Conservation (phyloP, 2,329 filamentous ascomycete species). For the Fusarium kyushuense region DNA sequence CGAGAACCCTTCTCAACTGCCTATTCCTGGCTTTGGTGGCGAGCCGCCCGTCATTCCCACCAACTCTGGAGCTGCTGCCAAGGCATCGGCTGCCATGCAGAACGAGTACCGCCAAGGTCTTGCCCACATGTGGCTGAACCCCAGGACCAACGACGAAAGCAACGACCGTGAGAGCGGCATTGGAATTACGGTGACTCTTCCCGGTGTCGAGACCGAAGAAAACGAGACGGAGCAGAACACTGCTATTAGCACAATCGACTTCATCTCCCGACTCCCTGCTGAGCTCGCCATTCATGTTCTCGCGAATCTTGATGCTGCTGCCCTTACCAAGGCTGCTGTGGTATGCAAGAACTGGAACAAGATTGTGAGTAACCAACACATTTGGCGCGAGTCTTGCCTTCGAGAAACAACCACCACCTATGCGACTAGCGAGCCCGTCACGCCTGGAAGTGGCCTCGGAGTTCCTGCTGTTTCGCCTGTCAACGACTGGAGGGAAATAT, state of each 20-base stretch:
- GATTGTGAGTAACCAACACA: constrained; percentile 64
- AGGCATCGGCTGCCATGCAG: constrained; percentile 70
- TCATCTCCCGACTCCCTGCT: constrained; percentile 65
- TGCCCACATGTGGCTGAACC: constrained; percentile 59
- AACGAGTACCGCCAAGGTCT: constrained; percentile 61
- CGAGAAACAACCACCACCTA: constrained; percentile 71
- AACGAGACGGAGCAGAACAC: constrained; percentile 52
- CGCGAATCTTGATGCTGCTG: constrained; percentile 65
- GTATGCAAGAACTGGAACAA: constrained; percentile 66
- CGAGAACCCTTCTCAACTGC: constrained; percentile 50
- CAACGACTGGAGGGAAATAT: constrained; percentile 89
- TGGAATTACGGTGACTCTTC: constrained; percentile 66
- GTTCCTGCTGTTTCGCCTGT: constrained; percentile 67
- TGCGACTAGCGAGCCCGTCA: constrained; percentile 66
- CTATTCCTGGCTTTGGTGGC: constrained; percentile 62
- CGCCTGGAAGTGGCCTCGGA: constrained; percentile 67
- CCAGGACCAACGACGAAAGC: constrained; percentile 57
- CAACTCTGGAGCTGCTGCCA: constrained; percentile 70
- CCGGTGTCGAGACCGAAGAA: constrained; percentile 53
- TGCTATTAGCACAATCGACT: constrained; percentile 67
- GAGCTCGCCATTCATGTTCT: constrained; percentile 72
- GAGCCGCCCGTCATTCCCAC: constrained; percentile 71
- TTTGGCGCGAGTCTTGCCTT: constrained; percentile 74
- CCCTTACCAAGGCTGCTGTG: constrained; percentile 61
- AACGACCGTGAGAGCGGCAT: constrained; percentile 74